Evolutionary conservation across 805 yeast genomes (phyloP), one percentile per base, ranked within the genome.

Genomic region (Saccharomyces mikatae): DNA sequence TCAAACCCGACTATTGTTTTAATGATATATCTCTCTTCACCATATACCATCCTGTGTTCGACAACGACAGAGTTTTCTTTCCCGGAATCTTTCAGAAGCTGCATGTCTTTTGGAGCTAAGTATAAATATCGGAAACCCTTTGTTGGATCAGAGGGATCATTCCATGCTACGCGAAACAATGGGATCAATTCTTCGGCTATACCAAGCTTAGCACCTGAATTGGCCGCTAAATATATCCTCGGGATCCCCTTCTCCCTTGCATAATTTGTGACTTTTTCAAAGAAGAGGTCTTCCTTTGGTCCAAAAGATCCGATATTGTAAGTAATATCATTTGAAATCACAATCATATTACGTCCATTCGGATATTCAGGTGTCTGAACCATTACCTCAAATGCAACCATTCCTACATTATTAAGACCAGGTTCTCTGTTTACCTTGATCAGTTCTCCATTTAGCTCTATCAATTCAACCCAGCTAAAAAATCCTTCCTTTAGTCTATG

Each of bases 321-420:
- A 48, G 97, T 92, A 68, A 91, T 91, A 70, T 91, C 98, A 68
- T 91, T 91, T 48, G 98, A 97, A 68, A 91, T 86, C 62, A 91
- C 80, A 58, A 90, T 79, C 64, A 92, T 81, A 71, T 86, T 86
- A 75, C 98, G 89, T 54, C 98, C 98, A 61, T 84, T 79, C 60
- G 98, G 97, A 71, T 87, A 90, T 71, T 91, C 97, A 5, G 96
- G 96, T 46, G 97, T 92, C 75, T 89, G 88, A n/a, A 87, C 96
- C 49, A 82, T 80, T 52, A 87, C 79, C 72, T 85, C 78, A 84
- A 95, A 91, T 55, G 95, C 97, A 65, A 91, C 96, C 97, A 91
- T 91, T 73, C 98, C 97, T 67, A 87, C 81, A 62, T 79, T 82
- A 74, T 91, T 91, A 49, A 96, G 88, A 65, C 98, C 98, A 13